Base-by-base conservation (phyloP, 164 flowering plant species). In the Santalum album region DNA sequence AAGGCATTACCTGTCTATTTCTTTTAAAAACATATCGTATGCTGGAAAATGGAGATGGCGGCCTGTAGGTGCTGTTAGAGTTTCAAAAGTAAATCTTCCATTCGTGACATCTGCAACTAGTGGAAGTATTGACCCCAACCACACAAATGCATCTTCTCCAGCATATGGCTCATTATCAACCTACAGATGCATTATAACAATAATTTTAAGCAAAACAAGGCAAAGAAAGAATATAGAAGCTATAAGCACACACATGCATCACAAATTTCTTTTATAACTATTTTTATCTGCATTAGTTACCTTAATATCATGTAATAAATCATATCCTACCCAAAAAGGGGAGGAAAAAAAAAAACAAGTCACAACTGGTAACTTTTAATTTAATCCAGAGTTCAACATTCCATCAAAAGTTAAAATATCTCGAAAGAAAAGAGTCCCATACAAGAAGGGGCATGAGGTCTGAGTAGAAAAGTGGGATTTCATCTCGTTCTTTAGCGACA, bases 361-460 rank as follows among this genome's bases (percentile, higher is more conserved):
- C n/a, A n/a, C n/a, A n/a, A n/a, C n/a, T n/a, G n/a, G n/a, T n/a
- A n/a, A n/a, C n/a, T n/a, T n/a, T n/a, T n/a, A n/a, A n/a, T n/a
- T n/a, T n/a, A n/a, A n/a, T n/a, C n/a, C n/a, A n/a, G n/a, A n/a
- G n/a, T n/a, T n/a, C n/a, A n/a, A n/a, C n/a, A n/a, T n/a, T n/a
- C n/a, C n/a, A n/a, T n/a, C n/a, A n/a, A n/a, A n/a, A n/a, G n/a
- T n/a, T n/a, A n/a, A n/a, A n/a, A n/a, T 36, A 7, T 36, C 45
- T 42, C 1, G 18, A 24, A 54, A 61, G n/a, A 44, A 19, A 32
- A 17, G 7, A 51, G 6, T 16, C 12, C 14, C 82, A 72, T 82
- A 92, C 99, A n/a, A 94, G 90, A 12, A 94, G 84, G 3, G 99
- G 96, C 97, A 94, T 80, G 56, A 87, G 38, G 66, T 94, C 99